phyloP scores from a whole-genome alignment of 2,329 filamentous ascomycete genomes.

The Emmonsiellopsis sp. region DNA sequence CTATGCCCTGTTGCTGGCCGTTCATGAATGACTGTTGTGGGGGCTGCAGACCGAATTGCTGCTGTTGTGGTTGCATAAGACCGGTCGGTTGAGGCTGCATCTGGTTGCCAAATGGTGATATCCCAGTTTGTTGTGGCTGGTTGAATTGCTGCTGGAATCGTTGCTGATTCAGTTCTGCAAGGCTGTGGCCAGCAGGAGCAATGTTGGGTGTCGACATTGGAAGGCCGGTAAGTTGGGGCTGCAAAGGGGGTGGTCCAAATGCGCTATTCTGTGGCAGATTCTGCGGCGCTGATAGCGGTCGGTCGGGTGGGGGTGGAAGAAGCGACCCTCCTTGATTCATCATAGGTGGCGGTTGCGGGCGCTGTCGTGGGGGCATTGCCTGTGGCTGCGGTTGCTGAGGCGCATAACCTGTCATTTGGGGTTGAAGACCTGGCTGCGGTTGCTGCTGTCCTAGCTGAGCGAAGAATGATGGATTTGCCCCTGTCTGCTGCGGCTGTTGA shows the following conservation, averaged over 20 bases:
- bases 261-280: conserved; percentile 61
- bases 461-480: conserved; percentile 43
- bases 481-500: conserved; percentile 33
- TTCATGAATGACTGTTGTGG: conserved; percentile 25
- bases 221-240: conserved; percentile 74
- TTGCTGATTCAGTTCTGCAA: conserved; percentile 62
- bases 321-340: conserved; percentile 55
- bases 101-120: conserved; percentile 23
- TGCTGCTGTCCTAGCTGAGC: conserved; percentile 32
- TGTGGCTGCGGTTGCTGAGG: conserved; percentile 25
- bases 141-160: conserved; percentile 52
- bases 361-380: conserved; percentile 47
- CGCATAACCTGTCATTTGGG: conserved; percentile 31
- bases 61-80: conserved; percentile 34
- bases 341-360: conserved; percentile 61
- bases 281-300: conserved; percentile 80
- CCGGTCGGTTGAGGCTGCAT: conserved; percentile 25
- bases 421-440: conserved; percentile 15
- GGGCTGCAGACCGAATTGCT: conserved; percentile 37
- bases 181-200: conserved; percentile 65
- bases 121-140: conserved; percentile 54
- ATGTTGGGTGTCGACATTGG: conserved; percentile 49
- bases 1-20: conserved; percentile 41
- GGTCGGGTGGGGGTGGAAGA: conserved; percentile 66
- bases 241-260: conserved; percentile 65